A percentile compares a stretch with the other conserved stretches of the same genome.
Conservation (phyloP, 2,329 filamentous ascomycete genomes). For the Neopestalotiopsis clavispora region DNA sequence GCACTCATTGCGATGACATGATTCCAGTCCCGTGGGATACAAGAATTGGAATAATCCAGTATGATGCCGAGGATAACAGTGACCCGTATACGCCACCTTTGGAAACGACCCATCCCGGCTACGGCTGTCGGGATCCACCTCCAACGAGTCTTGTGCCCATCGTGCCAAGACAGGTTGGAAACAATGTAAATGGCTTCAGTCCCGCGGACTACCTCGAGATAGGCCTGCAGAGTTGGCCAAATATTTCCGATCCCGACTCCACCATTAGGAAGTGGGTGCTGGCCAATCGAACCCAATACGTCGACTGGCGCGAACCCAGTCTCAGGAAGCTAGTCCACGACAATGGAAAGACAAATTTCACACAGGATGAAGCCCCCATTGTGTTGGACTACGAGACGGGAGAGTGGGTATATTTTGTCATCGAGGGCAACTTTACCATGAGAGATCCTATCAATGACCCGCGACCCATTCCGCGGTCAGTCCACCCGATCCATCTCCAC, state of each 20-base stretch:
- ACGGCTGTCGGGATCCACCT: too few relatives aligned
- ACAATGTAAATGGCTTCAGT: too few relatives aligned
- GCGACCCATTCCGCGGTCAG: background rate
- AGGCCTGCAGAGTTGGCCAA: background rate
- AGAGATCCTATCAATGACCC: background rate
- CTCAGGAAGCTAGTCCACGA: background rate
- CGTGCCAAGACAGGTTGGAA: too few relatives aligned
- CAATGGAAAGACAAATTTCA: background rate
- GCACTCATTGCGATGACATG: background rate
- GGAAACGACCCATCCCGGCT: too few relatives aligned
- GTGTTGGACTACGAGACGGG: background rate
- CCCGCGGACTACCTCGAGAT: too few relatives aligned
- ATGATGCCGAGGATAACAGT: too few relatives aligned
- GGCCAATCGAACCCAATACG: background rate
- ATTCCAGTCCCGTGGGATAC: too few relatives aligned
- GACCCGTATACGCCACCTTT: too few relatives aligned
- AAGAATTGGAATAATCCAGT: too few relatives aligned
- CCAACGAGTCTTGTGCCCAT: too few relatives aligned
- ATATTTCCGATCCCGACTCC: background rate
- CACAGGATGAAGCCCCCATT: background rate
- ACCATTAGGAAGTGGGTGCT: background rate
- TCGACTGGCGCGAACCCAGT: background rate
- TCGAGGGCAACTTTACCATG: background rate
- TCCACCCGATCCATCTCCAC: conserved; percentile 4
- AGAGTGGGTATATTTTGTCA: background rate